These are phyloP conservation scores for Mycosarcoma maydis DNA, from an alignment of 1,284 basidiomycete genomes.

Conservation along the genomic window DNA sequence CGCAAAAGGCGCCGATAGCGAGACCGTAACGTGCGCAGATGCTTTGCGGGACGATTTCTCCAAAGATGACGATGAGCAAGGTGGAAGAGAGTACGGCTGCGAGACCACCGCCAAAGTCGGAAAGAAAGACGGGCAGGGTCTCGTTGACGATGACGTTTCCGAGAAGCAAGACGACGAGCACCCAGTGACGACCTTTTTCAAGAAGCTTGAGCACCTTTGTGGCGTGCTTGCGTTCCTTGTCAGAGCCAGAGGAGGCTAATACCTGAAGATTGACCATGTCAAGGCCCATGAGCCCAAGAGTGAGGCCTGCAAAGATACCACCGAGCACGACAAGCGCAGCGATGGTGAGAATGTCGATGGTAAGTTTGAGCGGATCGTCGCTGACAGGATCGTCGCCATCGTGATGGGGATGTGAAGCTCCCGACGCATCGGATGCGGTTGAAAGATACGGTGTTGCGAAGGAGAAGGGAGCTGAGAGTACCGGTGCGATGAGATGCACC, in stretches of 20 bases:
- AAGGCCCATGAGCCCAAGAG: conserved; percentile 91
- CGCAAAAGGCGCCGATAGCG: conserved; percentile 89
- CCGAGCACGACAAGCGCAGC: conserved; percentile 65
- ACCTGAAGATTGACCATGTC: conserved; percentile 92
- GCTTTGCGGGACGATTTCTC: conserved; percentile 68
- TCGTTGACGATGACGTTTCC: conserved; percentile 80
- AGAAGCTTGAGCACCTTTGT: conserved; percentile 74
- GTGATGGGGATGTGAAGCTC: conserved; percentile 16
- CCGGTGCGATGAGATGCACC: conserved; percentile 42
- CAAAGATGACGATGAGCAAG: conserved; percentile 69
- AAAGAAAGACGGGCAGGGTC: conserved; percentile 68
- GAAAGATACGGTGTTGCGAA: background rate
- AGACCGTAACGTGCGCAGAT: conserved; percentile 89
- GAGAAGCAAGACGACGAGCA: conserved; percentile 82
- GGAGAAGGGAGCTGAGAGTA: conserved; percentile 23
- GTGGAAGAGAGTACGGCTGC: conserved; percentile 64
- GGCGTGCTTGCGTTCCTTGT: conserved; percentile 70
- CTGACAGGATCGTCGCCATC: conserved; percentile 37
- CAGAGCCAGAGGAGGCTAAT: conserved; percentile 80
- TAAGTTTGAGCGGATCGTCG: conserved; percentile 49
- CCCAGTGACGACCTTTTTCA: conserved; percentile 87
- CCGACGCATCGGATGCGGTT: background rate
- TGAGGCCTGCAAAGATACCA: conserved; percentile 73
- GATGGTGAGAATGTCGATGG: conserved; percentile 53
- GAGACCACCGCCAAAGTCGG: conserved; percentile 59